phyloP scores from a whole-genome alignment of 1,139 yeast genomes.

The Meyerozyma carpophila region DNA sequence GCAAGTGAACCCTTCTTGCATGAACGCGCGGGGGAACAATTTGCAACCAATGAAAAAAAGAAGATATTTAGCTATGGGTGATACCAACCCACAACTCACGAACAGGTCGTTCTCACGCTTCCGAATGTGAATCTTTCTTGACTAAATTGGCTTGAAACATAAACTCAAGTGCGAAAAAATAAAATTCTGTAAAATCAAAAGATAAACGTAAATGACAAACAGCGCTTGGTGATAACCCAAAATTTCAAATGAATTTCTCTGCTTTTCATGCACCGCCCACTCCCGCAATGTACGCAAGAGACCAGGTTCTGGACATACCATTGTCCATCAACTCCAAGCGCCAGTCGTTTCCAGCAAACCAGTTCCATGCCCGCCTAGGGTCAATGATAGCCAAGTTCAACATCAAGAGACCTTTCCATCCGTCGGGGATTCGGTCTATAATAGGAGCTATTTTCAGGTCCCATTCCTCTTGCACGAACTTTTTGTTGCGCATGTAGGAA shows the following conservation, averaged over 20 bases:
- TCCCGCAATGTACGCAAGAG: constrained; percentile 33
- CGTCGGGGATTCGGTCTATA: constrained; percentile 35
- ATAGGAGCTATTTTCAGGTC: constrained; percentile 27
- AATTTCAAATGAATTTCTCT: too few species aligned
- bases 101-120: too few species aligned
- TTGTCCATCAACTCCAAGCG: constrained; percentile 33
- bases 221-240: too few species aligned
- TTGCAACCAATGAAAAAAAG: too few species aligned
- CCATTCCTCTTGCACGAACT: constrained; percentile 42
- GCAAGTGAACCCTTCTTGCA: too few species aligned
- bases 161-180: too few species aligned
- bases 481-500: constrained; percentile 29
- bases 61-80: too few species aligned
- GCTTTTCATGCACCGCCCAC: neutral
- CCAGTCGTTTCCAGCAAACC: constrained; percentile 39
- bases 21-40: too few species aligned
- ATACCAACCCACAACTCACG: too few species aligned
- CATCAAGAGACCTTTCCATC: constrained; percentile 42
- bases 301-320: constrained; percentile 45
- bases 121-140: neutral
- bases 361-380: constrained; percentile 30
- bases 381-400: constrained; percentile 34
- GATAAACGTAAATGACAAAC: too few species aligned
- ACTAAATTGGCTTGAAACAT: neutral
- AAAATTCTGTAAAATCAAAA: too few species aligned